Base-by-base conservation (phyloP, 768 basidiomycete genomes). In the Clitopilus passeckerianus region DNA sequence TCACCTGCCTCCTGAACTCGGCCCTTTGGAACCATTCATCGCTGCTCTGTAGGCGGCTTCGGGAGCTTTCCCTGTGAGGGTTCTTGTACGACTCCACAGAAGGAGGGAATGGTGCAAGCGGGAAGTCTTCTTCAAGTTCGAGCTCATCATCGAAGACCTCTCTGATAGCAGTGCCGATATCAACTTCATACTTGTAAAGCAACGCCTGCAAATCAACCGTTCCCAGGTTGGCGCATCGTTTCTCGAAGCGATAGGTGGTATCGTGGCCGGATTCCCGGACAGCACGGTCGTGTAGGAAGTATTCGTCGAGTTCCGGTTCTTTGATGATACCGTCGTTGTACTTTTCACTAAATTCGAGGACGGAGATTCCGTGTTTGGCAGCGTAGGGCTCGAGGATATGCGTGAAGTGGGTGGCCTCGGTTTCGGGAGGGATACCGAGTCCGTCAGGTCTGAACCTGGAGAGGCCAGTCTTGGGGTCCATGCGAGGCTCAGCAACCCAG, bases 161-260 rank as follows among this genome's bases (percentile, higher is more conserved):
- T 59, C 89, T 85, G 68, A 99, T 98, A 23, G 95, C 94, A 9
- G 93, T 95, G n/a, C 93, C 97, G 61, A 99, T 98, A 69, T 99
- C 96, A 60, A 94, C 84, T 72, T 99, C 96, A 66, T 98, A 98
- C 80, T 99, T 99, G 85, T 96, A 99, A 52, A 99, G 77, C 68
- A 99, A 79, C 53, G 95, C 86, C 76, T 98, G 95, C 64, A 99
- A 77, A 71, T 99, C 96, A 70, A 98, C 91, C 7, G 96, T 99
- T 5, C 89, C 96, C 43, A 99, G 85, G 75, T 98, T 96, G 18
- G 95, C 96, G 68, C 95, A 98, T 16, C 93, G 90, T 77, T 95
- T 95, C 79, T 99, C 96, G 71, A 99, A 93, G 14, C 96, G 86
- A 73, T 99, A 99, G 2, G 93, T 92, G 55, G 95, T 96, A 71